Conservation (phyloP, 805 yeast species). For the Kodamaea lidongshanica region DNA sequence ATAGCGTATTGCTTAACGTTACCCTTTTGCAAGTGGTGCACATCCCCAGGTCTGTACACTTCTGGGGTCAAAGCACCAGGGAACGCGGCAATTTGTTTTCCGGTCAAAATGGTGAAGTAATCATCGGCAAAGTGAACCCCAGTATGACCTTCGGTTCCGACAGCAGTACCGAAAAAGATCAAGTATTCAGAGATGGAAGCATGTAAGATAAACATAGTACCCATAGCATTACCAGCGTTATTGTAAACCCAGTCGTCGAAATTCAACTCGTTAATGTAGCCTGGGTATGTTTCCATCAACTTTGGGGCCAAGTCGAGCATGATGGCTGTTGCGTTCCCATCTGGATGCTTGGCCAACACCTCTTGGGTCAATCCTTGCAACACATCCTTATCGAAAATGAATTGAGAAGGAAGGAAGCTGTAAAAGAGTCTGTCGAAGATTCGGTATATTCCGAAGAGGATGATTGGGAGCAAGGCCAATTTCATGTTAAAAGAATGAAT, state of each 20-base stretch:
- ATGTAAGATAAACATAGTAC: slow-evolving; percentile 88
- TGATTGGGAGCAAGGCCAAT: slow-evolving; percentile 17
- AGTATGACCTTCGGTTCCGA: slow-evolving; percentile 93
- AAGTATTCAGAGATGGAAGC: slow-evolving; percentile 91
- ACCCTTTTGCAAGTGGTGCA: slow-evolving; percentile 74
- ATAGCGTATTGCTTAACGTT: slow-evolving; percentile 76
- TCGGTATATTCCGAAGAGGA: slow-evolving; percentile 23
- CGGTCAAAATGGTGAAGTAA: slow-evolving; percentile 84
- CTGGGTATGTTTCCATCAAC: slow-evolving; percentile 64
- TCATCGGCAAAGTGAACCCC: slow-evolving; percentile 98
- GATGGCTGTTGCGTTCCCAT: slow-evolving; percentile 55
- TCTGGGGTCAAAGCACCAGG: slow-evolving; percentile 61
- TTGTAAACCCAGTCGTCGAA: slow-evolving; percentile 90
- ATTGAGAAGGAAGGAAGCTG: slow-evolving; percentile 66
- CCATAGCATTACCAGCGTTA: slow-evolving; percentile 99
- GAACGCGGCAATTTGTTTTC: slow-evolving; percentile 67
- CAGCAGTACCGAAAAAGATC: slow-evolving; percentile 87
- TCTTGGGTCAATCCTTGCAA: slow-evolving; percentile 54
- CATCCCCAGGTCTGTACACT: slow-evolving; percentile 80
- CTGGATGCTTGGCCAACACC: slow-evolving; percentile 48
- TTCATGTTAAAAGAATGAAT: too few relatives aligned
- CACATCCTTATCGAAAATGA: slow-evolving; percentile 61
- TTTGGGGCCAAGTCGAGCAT: slow-evolving; percentile 55
- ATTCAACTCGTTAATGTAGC: slow-evolving; percentile 62
- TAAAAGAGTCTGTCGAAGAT: slow-evolving; percentile 38